Percentiles rank a stretch among this genome's conserved stretches.
phyloP scores from a whole-genome alignment of 768 basidiomycete genomes.

The Lepiota brunneoincarnata region DNA sequence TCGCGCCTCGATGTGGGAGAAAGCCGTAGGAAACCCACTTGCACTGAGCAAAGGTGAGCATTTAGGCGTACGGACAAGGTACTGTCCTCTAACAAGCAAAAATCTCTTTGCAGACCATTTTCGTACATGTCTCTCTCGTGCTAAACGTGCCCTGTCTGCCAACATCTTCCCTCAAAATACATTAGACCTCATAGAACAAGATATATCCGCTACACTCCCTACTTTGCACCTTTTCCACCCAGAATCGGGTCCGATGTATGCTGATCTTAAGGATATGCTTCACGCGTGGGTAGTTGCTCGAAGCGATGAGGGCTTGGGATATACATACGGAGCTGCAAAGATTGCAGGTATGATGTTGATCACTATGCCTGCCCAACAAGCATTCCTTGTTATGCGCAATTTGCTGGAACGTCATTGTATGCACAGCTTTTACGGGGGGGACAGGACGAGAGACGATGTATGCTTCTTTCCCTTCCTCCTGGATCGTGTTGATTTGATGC shows the following conservation, averaged over 20 bases:
- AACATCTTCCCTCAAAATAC: constrained; percentile 66
- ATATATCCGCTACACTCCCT: constrained; percentile 73
- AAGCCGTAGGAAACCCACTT: constrained; percentile 80
- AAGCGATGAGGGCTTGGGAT: constrained; percentile 79
- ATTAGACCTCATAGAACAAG: constrained; percentile 65
- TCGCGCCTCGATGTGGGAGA: constrained; percentile 79
- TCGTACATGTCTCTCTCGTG: constrained; percentile 67
- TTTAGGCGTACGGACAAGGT: constrained; percentile 12
- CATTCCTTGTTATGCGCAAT: constrained; percentile 83
- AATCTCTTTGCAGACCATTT: constrained; percentile 54
- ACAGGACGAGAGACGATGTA: constrained; percentile 73
- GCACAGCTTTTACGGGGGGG: constrained; percentile 80
- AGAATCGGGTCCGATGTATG: constrained; percentile 74
- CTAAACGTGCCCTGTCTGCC: constrained; percentile 63
- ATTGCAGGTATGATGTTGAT: constrained; percentile 86
- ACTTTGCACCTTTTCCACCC: constrained; percentile 77
- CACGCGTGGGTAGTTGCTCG: constrained; percentile 87
- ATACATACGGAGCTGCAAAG: constrained; percentile 64
- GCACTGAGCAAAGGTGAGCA: constrained; percentile 75
- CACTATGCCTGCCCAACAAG: constrained; percentile 74
- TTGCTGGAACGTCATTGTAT: constrained; percentile 82
- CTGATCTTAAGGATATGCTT: constrained; percentile 80
- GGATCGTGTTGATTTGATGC: constrained; percentile 8
- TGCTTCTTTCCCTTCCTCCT: constrained; percentile 3
- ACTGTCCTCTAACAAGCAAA: constrained; percentile 6